Evolutionary conservation across 345 rosid genomes (phyloP).

Genomic region (Aquilaria sinensis): DNA sequence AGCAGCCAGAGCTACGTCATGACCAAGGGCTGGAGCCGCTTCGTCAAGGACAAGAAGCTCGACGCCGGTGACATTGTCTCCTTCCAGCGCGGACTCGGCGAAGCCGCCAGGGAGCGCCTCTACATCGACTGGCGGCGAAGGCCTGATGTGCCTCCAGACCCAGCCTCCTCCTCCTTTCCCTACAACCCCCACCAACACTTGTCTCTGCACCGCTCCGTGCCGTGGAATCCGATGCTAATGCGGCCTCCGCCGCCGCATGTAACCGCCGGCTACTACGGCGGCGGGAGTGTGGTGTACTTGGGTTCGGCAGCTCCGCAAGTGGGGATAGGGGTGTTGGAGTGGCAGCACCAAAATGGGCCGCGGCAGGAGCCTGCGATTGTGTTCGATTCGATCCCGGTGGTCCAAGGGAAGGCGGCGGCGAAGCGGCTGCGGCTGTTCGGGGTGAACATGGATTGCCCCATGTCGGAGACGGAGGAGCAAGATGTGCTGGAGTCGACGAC

Average conservation of each 20-base stretch:
- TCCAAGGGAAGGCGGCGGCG: constrained; percentile 51
- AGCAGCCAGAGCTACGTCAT: constrained; percentile 81
- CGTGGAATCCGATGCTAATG: constrained; percentile 44
- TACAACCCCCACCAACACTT: constrained; percentile 20
- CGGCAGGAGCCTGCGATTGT: constrained; percentile 25
- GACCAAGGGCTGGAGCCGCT: constrained; percentile 86
- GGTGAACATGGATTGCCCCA: constrained; percentile 87
- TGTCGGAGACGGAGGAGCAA: constrained; percentile 25
- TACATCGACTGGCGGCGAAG: constrained; percentile 72
- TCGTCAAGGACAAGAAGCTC: constrained; percentile 71
- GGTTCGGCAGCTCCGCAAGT: constrained; percentile 24
- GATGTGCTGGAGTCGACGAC: constrained; percentile 26
- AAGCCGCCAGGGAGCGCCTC: constrained; percentile 34
- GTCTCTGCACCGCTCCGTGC: constrained; percentile 24
- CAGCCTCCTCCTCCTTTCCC: constrained; percentile 3
- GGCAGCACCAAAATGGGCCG: constrained; percentile 16
- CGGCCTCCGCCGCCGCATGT: constrained; percentile 23
- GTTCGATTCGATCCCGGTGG: constrained; percentile 58
- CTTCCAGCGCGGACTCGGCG: constrained; percentile 58
- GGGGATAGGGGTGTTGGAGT: constrained; percentile 25
- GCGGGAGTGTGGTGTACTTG: constrained; percentile 28
- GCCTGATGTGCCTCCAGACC: constrained; percentile 27
- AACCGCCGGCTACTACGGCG: constrained; percentile 19
- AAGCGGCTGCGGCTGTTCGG: constrained; percentile 88
- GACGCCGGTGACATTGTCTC: constrained; percentile 78